A percentile compares a stretch with the other conserved stretches of the same genome.
These are phyloP conservation scores for Cerrena zonata DNA, from an alignment of 1,284 basidiomycete species.

Conservation along the genomic window DNA sequence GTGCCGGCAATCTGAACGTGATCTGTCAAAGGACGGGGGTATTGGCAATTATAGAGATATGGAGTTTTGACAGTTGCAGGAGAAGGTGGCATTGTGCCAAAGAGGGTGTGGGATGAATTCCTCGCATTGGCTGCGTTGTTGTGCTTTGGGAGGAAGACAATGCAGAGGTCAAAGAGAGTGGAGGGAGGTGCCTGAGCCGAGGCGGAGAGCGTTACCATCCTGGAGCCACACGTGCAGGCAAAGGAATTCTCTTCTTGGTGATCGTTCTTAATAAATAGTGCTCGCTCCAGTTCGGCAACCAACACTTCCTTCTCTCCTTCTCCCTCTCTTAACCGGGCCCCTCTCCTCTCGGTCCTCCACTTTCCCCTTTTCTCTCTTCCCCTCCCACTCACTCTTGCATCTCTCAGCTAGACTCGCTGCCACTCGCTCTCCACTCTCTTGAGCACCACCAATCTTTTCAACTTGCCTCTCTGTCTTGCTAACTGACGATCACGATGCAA, in stretches of 20 bases:
- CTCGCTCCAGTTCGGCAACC: background rate
- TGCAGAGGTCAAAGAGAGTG: background rate
- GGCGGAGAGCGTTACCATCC: background rate
- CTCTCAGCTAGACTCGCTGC: constrained; percentile 1
- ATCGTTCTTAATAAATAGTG: background rate
- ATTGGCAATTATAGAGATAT: too few species aligned
- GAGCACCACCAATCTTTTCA: constrained; percentile 1
- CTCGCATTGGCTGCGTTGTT: background rate
- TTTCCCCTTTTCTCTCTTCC: constrained; percentile 6
- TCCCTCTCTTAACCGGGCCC: constrained; percentile 1
- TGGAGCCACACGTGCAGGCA: background rate
- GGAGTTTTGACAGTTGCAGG: too few species aligned
- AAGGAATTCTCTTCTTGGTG: background rate
- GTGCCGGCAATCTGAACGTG: too few species aligned
- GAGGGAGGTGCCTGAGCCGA: background rate
- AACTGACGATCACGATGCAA: constrained; percentile 15
- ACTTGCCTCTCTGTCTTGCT: background rate
- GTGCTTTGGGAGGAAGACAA: background rate
- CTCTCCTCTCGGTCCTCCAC: background rate
- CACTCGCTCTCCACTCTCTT: constrained; percentile 6
- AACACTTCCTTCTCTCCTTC: constrained; percentile 6
- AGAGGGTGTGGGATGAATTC: background rate
- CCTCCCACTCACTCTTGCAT: constrained; percentile 3
- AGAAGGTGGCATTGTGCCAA: too few species aligned
- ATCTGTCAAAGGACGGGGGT: too few species aligned